Percentiles rank a stretch among this genome's conserved stretches.
These are phyloP conservation scores for Forsythia viridissima DNA, from an alignment of 257 asterid species.

Conservation along the genomic window DNA sequence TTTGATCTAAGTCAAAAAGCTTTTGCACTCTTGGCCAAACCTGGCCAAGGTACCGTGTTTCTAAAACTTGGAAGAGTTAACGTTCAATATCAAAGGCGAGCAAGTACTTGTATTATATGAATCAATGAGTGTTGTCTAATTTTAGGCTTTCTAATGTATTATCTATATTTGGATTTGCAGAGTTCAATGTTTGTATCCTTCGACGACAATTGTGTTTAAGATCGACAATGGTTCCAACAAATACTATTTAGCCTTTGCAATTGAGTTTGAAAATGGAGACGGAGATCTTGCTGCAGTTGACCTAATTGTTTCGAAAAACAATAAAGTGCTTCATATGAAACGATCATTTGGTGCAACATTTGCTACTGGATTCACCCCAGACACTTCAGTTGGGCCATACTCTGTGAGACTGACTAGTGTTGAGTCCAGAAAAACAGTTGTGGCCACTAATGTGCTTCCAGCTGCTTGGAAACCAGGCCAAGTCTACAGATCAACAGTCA, in stretches of 20 bases:
- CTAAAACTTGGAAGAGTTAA: constrained; percentile 24
- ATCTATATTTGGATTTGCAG: constrained; percentile 17
- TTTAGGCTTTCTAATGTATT: background rate
- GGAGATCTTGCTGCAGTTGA: constrained; percentile 40
- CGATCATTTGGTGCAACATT: constrained; percentile 39
- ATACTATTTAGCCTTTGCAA: constrained; percentile 28
- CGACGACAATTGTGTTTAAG: constrained; percentile 19
- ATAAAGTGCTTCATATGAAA: constrained; percentile 30
- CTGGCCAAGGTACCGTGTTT: constrained; percentile 15
- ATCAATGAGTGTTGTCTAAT: too few relatives aligned
- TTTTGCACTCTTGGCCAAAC: constrained; percentile 25
- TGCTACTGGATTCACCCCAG: constrained; percentile 13
- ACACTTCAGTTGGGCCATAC: constrained; percentile 27
- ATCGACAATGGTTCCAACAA: constrained; percentile 32
- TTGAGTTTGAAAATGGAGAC: constrained; percentile 39
- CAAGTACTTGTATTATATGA: too few relatives aligned
- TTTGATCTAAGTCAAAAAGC: constrained; percentile 34
- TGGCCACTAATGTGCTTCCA: constrained; percentile 35
- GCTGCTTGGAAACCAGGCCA: constrained; percentile 32
- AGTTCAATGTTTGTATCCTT: constrained; percentile 30
- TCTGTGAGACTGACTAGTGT: constrained; percentile 34
- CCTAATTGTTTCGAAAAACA: constrained; percentile 20
- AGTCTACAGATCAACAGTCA: constrained; percentile 20
- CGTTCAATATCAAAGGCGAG: constrained; percentile 27
- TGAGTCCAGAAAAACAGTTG: constrained; percentile 14